These are phyloP conservation scores for Chlorella vulgaris DNA, from an alignment of 139 green algal genomes.

Conservation along the genomic window DNA sequence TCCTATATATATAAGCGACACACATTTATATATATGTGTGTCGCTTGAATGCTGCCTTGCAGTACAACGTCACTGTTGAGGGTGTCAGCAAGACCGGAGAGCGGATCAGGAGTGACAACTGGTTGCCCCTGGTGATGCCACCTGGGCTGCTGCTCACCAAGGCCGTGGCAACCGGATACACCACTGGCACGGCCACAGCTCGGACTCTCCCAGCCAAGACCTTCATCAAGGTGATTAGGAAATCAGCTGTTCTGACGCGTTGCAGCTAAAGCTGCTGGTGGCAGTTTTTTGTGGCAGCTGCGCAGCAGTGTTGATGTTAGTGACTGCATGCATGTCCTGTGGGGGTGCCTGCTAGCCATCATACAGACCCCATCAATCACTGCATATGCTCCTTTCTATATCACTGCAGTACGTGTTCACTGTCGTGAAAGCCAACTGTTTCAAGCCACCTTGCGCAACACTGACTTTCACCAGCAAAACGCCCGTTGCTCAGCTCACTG, in stretches of 20 bases:
- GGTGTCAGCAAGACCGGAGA: not conserved
- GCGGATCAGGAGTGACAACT: not conserved
- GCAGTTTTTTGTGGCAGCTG: not conserved
- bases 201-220: not conserved
- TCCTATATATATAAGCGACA: no score
- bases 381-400: not conserved
- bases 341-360: no score
- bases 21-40: no score
- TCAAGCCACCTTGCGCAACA: not conserved
- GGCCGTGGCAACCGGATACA: not conserved
- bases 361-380: not conserved
- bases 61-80: constrained; percentile 15
- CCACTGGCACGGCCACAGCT: not conserved
- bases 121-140: not conserved
- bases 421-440: not conserved
- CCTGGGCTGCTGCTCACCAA: not conserved
- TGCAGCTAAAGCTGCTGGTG: not conserved
- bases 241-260: not conserved
- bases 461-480: not conserved
- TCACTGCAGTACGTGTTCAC: not conserved
- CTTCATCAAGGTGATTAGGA: not conserved
- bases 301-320: no score
- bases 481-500: not conserved
- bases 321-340: no score
- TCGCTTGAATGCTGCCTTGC: not conserved